Evolutionary conservation across 2,329 filamentous ascomycete genomes (phyloP), one percentile per base, ranked within the genome.

Genomic region (Cladophialophora chaetospira): DNA sequence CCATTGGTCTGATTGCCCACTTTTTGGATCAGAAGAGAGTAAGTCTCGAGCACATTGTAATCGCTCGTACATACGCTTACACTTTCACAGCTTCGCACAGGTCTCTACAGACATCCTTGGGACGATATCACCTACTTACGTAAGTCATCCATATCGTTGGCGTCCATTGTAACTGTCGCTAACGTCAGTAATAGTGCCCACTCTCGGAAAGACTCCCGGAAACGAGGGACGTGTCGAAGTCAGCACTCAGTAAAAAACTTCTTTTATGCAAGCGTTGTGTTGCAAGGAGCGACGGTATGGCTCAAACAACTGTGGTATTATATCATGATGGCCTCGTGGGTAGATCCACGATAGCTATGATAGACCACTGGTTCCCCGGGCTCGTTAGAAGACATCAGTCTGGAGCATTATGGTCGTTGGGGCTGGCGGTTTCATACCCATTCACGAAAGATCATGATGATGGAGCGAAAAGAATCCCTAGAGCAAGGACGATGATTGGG

Each of bases 21-120:
- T 97, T 93, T 85, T 87, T 99, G 70, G 94, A 99, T 81, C 94
- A 99, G 86, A 99, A 99, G 92, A 87, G 94, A 78, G 47, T 55
- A 45, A 35, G 57, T 59, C 28, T 11, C 17, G n/a, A 38, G 28
- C 36, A 10, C 25, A 13, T 19, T 29, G n/a, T n/a, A n/a, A n/a
- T n/a, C n/a, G n/a, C n/a, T n/a, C n/a, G 25, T 8, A 29, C 36
- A 43, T 11, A 43, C 40, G 35, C 46, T 56, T 33, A 56, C 28
- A 23, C 25, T 15, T 28, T 36, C 36, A 19, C 36, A 55, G 53
- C 85, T 99, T 77, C 89, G 93, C 71, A 99, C 94, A 71, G 94
- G 94, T 75, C 86, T 99, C 66, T 99, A 99, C 89, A 89, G 94
- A 75, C 91, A 96, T 85, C 94, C 94, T 73, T 97, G 94, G 94